phyloP scores from a whole-genome alignment of 164 flowering plant species.

The Tetrastigma voinierianum region DNA sequence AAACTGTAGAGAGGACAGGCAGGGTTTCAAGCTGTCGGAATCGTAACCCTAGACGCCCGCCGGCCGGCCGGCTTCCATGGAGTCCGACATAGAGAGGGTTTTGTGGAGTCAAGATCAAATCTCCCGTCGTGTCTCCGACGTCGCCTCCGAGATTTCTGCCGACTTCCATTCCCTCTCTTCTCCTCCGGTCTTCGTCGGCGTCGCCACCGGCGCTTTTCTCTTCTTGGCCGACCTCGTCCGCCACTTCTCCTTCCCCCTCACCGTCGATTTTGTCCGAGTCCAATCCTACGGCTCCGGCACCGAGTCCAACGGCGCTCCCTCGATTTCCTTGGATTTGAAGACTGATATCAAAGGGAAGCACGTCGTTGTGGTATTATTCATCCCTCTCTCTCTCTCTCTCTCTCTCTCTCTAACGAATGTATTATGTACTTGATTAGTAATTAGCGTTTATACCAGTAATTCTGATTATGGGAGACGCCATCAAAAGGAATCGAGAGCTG shows the following conservation, averaged over 20 bases:
- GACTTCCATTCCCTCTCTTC: conserved; percentile 37
- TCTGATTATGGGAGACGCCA: no score
- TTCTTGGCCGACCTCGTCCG: conserved; percentile 80
- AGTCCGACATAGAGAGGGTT: conserved; percentile 58
- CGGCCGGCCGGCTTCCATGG: no score
- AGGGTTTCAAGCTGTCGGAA: no score
- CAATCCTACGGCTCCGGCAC: conserved; percentile 85
- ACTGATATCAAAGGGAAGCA: conserved; percentile 64
- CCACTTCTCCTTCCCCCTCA: conserved; percentile 45
- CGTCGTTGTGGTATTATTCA: conserved; percentile 65
- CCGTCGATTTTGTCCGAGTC: conserved; percentile 66
- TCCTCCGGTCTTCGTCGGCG: conserved; percentile 61
- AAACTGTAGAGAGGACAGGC: no score
- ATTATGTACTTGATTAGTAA: not conserved
- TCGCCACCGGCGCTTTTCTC: conserved; percentile 91
- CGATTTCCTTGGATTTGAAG: conserved; percentile 62
- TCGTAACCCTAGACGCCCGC: no score
- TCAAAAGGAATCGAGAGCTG: no score
- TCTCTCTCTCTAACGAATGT: not conserved
- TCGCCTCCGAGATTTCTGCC: conserved; percentile 55
- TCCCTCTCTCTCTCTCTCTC: no score
- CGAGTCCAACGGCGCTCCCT: conserved; percentile 58
- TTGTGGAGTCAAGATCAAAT: conserved; percentile 57
- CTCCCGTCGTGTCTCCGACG: conserved; percentile 47
- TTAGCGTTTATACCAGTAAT: no score